These are phyloP conservation scores for Aspergillus nomiae DNA, from an alignment of 2,329 filamentous ascomycete genomes.

Conservation along the genomic window DNA sequence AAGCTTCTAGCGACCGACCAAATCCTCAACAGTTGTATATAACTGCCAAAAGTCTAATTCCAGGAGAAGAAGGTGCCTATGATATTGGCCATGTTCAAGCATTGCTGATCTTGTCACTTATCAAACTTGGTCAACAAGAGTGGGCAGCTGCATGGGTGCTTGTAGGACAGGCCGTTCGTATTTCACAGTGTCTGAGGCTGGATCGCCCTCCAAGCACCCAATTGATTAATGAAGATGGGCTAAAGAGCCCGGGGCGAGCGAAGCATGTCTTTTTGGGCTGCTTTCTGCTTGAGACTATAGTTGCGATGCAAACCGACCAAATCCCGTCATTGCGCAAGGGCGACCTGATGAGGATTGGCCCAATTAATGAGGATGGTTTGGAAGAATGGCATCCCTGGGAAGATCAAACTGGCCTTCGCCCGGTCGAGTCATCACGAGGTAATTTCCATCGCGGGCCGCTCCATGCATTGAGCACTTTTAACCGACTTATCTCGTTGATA, in stretches of 20 bases:
- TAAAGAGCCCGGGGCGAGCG: conserved; percentile 38
- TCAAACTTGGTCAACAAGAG: conserved; percentile 63
- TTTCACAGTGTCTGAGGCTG: conserved; percentile 35
- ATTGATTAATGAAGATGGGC: conserved; percentile 38
- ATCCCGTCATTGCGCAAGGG: conserved; percentile 52
- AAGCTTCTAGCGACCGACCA: conserved; percentile 15
- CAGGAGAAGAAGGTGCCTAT: conserved; percentile 50
- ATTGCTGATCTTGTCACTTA: conserved; percentile 61
- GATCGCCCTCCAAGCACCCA: conserved; percentile 51
- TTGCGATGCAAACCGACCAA: conserved; percentile 51
- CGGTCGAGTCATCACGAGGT: conserved; percentile 25
- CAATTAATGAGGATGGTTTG: conserved; percentile 64
- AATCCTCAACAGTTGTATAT: conserved; percentile 49
- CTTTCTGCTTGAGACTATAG: conserved; percentile 55
- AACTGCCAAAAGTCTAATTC: conserved; percentile 40
- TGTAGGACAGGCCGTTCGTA: conserved; percentile 64
- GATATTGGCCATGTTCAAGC: conserved; percentile 59
- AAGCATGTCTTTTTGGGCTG: conserved; percentile 55
- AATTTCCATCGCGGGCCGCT: conserved; percentile 42
- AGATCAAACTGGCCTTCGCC: conserved; percentile 45
- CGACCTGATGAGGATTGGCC: conserved; percentile 51
- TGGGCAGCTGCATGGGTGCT: conserved; percentile 64
- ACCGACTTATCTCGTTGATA: conserved; percentile 48
- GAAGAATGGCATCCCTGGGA: conserved; percentile 77
- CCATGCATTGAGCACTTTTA: conserved; percentile 56